These are phyloP conservation scores for Paraphaeosphaeria minitans DNA, from an alignment of 2,329 filamentous ascomycete species.

Conservation along the genomic window DNA sequence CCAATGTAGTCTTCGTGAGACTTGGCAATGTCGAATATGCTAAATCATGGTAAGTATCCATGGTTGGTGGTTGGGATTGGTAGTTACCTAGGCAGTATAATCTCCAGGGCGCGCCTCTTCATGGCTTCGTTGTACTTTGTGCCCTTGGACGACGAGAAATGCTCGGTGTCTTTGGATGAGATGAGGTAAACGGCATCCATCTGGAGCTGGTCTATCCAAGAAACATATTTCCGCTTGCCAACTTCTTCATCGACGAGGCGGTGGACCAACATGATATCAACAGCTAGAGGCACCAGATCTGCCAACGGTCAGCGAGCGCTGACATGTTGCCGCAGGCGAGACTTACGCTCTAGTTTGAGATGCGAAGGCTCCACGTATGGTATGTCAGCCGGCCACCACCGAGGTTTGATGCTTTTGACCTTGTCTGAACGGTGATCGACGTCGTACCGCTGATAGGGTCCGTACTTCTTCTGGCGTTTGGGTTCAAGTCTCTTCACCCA, in stretches of 20 bases:
- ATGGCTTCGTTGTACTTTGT: constrained; percentile 29
- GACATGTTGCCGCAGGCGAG: not conserved
- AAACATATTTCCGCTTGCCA: constrained; percentile 25
- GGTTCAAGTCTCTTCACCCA: constrained; percentile 41
- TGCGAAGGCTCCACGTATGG: constrained; percentile 42
- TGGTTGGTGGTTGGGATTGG: not conserved
- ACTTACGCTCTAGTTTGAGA: constrained; percentile 33
- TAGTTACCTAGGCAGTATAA: constrained; percentile 25
- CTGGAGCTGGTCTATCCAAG: constrained; percentile 34
- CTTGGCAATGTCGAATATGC: constrained; percentile 36
- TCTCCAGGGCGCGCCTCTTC: constrained; percentile 31
- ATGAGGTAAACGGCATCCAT: constrained; percentile 27
- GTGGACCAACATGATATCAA: constrained; percentile 39
- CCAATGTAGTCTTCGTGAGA: constrained; percentile 37
- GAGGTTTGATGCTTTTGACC: constrained; percentile 20
- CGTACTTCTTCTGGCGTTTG: constrained; percentile 28
- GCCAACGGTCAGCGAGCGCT: constrained; percentile 11
- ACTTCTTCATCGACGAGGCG: constrained; percentile 25
- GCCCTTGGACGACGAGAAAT: constrained; percentile 36
- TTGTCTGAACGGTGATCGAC: constrained; percentile 7
- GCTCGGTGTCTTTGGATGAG: constrained; percentile 25
- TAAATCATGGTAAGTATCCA: not conserved
- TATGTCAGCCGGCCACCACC: constrained; percentile 39
- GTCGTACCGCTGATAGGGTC: constrained; percentile 27
- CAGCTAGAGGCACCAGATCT: constrained; percentile 35